phyloP scores from a whole-genome alignment of 2,329 filamentous ascomycete species.

The Pseudogymnoascus sp. region DNA sequence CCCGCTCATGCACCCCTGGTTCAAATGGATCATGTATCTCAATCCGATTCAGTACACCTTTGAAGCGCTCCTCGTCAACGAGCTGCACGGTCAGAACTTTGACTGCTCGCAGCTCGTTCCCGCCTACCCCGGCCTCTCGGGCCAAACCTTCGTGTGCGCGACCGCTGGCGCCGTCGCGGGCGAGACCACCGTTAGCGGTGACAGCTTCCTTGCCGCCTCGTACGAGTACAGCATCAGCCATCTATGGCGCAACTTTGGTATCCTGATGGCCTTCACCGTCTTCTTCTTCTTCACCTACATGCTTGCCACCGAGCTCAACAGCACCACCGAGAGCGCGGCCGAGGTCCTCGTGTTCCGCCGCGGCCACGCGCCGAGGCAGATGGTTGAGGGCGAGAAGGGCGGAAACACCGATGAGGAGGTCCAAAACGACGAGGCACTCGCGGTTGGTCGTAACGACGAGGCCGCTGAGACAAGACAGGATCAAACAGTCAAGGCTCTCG shows the following conservation, averaged over 20 bases:
- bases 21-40: constrained; percentile 71
- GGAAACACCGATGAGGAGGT: constrained; percentile 24
- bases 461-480: constrained; percentile 17
- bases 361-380: constrained; percentile 43
- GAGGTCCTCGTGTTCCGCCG: constrained; percentile 70
- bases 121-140: constrained; percentile 10
- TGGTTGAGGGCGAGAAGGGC: constrained; percentile 26
- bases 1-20: constrained; percentile 65
- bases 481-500: constrained; percentile 22
- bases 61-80: constrained; percentile 71
- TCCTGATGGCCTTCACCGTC: constrained; percentile 55
- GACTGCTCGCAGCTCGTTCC: constrained; percentile 21
- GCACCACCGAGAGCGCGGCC: constrained; percentile 65
- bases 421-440: constrained; percentile 23
- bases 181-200: constrained; percentile 43
- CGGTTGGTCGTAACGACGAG: background rate
- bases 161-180: constrained; percentile 50
- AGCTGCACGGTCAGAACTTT: constrained; percentile 45
- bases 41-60: constrained; percentile 71
- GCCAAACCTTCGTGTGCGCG: constrained; percentile 45
- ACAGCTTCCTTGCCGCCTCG: constrained; percentile 45
- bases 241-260: constrained; percentile 63
- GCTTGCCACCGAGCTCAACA: constrained; percentile 52
- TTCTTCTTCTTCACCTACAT: constrained; percentile 60
- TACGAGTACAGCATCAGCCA: constrained; percentile 51